Conservation (phyloP, 441 rosid species). For the Macaranga tanarius region DNA sequence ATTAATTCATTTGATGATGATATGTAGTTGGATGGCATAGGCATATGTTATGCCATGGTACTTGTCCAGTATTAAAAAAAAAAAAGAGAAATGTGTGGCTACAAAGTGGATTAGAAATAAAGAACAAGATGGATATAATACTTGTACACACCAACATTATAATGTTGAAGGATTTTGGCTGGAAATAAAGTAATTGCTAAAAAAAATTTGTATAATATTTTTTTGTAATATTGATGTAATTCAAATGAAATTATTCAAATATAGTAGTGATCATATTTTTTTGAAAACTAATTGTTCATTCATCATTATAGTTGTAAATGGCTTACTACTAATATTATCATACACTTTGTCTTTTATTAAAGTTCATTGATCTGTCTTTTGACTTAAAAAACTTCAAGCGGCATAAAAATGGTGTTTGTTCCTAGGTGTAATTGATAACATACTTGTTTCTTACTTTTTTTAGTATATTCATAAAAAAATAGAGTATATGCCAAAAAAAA, state of each 20-base stretch:
- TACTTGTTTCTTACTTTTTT: neutral
- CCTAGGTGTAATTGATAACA: too few relatives aligned
- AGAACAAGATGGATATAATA: conserved; percentile 33
- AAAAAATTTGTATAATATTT: neutral
- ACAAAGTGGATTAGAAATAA: conserved; percentile 88
- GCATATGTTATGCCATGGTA: conserved; percentile 81
- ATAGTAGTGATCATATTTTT: neutral
- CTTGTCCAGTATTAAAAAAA: conserved; percentile 75
- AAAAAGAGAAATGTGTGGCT: conserved; percentile 92
- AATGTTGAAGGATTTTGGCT: neutral
- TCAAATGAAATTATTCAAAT: neutral
- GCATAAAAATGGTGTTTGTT: too few relatives aligned
- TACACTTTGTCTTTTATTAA: too few relatives aligned
- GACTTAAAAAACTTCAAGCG: too few relatives aligned
- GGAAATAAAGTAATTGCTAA: neutral
- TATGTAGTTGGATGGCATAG: conserved; percentile 19
- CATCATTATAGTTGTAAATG: neutral
- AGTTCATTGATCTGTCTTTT: too few relatives aligned
- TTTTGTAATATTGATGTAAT: neutral
- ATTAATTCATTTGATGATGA: too few relatives aligned
- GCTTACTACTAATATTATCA: neutral
- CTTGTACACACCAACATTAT: neutral
- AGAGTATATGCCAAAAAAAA: too few relatives aligned
- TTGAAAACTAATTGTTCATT: neutral
- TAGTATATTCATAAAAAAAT: too few relatives aligned